A percentile compares a stretch with the other conserved stretches of the same genome.
These are phyloP conservation scores for Penicillium robsamsonii DNA, from an alignment of 495 filamentous ascomycete genomes.

Conservation along the genomic window DNA sequence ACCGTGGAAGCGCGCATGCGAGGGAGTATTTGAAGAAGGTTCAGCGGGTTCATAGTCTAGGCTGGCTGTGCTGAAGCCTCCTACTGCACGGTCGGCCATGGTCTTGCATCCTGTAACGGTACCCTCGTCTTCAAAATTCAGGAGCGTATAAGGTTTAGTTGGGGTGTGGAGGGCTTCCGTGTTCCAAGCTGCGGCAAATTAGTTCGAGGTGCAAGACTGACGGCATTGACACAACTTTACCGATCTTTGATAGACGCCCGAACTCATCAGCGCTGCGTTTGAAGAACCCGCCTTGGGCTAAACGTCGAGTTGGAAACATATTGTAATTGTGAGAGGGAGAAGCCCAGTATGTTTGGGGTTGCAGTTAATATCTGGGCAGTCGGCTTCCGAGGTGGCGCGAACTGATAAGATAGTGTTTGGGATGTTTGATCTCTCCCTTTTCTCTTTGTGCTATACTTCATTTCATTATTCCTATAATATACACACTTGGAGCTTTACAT, in stretches of 20 bases:
- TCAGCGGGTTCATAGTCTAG: constrained; percentile 64
- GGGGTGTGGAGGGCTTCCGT: constrained; percentile 47
- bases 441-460: background rate
- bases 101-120: constrained; percentile 68
- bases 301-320: constrained; percentile 51
- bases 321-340: constrained; percentile 2
- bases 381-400: constrained; percentile 13
- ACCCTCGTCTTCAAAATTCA: constrained; percentile 61
- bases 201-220: constrained; percentile 4
- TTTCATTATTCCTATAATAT: background rate
- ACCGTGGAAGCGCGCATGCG: constrained; percentile 78
- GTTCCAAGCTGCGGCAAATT: constrained; percentile 43
- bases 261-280: constrained; percentile 64
- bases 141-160: constrained; percentile 48
- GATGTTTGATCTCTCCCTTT: background rate
- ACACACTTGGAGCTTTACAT: too few species aligned
- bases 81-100: constrained; percentile 83
- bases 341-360: background rate
- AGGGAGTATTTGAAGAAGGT: constrained; percentile 43
- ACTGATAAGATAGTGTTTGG: constrained; percentile 5
- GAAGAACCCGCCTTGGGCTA: constrained; percentile 55
- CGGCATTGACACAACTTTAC: constrained; percentile 36
- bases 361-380: background rate
- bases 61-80: constrained; percentile 72
- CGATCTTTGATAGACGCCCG: constrained; percentile 55